Evolutionary conservation across 257 asterid species (phyloP).

Genomic region (Fraxinus cuspidata): DNA sequence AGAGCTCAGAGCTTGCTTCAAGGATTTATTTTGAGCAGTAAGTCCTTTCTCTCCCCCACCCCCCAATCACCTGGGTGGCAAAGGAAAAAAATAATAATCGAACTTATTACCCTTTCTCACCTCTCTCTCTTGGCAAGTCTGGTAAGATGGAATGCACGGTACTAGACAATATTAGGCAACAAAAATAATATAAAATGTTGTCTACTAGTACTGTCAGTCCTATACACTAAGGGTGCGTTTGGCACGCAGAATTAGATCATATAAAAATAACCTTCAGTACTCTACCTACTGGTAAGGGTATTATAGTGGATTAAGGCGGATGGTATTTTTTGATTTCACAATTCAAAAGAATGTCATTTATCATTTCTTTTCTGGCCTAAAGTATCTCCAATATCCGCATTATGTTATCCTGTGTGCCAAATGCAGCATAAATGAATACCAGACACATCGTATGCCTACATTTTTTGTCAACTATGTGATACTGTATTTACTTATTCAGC

Average conservation of each 20-base stretch:
- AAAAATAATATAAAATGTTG: not conserved
- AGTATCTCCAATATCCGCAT: too few species aligned
- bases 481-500: slow-evolving; percentile 44
- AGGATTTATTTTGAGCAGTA: slow-evolving; percentile 97
- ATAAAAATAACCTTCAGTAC: not conserved
- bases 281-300: not conserved
- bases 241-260: not conserved
- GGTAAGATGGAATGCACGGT: not conserved
- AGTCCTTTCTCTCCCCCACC: slow-evolving; percentile 29
- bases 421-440: not conserved
- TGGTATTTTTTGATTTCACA: not conserved
- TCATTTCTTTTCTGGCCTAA: not conserved
- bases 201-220: not conserved
- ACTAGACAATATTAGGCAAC: not conserved
- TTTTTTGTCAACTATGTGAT: slow-evolving; percentile 9
- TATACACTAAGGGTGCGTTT: too few species aligned
- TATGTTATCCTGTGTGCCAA: too few species aligned
- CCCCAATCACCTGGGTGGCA: not conserved
- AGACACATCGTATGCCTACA: not conserved
- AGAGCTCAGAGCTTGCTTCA: slow-evolving; percentile 97
- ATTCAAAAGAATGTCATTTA: not conserved
- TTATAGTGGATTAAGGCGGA: not conserved
- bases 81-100: not conserved
- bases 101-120: not conserved
- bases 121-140: not conserved